A percentile compares a stretch with the other conserved stretches of the same genome.
Evolutionary conservation across 768 basidiomycete genomes (phyloP).

Genomic region (Leucocoprinus birnbaumii): DNA sequence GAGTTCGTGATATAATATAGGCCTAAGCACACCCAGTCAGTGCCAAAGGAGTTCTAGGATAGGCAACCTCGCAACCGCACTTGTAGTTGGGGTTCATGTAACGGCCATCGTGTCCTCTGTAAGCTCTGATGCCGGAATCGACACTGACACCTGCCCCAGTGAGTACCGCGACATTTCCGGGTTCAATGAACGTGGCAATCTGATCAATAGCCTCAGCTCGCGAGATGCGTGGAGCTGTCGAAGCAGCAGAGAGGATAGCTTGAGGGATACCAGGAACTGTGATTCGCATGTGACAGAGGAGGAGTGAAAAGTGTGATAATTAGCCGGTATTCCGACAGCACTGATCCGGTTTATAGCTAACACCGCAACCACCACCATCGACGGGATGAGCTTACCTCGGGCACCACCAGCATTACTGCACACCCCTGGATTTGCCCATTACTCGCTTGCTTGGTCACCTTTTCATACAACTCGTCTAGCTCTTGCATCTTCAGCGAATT

Average conservation of each 20-base stretch:
- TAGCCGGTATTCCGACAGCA: slow-evolving; percentile 11
- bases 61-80: slow-evolving; percentile 40
- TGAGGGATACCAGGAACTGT: slow-evolving; percentile 77
- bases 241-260: slow-evolving; percentile 47
- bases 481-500: slow-evolving; percentile 85
- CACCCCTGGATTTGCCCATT: slow-evolving; percentile 85
- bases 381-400: slow-evolving; percentile 43
- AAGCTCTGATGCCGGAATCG: slow-evolving; percentile 94
- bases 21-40: slow-evolving; percentile 30
- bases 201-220: slow-evolving; percentile 54
- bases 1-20: slow-evolving; percentile 82
- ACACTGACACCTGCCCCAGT: slow-evolving; percentile 95
- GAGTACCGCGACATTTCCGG: slow-evolving; percentile 71
- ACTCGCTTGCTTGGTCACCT: slow-evolving; percentile 80
- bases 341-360: neutral
- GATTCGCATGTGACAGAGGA: slow-evolving; percentile 64
- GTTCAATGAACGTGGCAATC: slow-evolving; percentile 60
- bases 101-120: slow-evolving; percentile 81
- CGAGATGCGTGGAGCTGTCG: slow-evolving; percentile 34
- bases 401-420: slow-evolving; percentile 25
- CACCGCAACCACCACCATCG: slow-evolving; percentile 7
- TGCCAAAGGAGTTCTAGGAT: slow-evolving; percentile 2
- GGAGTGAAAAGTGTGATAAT: slow-evolving; percentile 18
- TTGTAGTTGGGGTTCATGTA: slow-evolving; percentile 92
- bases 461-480: slow-evolving; percentile 76